Evolutionary conservation across 164 flowering plant species (phyloP), one percentile per base, ranked within the genome.

Genomic region (Santalum album): DNA sequence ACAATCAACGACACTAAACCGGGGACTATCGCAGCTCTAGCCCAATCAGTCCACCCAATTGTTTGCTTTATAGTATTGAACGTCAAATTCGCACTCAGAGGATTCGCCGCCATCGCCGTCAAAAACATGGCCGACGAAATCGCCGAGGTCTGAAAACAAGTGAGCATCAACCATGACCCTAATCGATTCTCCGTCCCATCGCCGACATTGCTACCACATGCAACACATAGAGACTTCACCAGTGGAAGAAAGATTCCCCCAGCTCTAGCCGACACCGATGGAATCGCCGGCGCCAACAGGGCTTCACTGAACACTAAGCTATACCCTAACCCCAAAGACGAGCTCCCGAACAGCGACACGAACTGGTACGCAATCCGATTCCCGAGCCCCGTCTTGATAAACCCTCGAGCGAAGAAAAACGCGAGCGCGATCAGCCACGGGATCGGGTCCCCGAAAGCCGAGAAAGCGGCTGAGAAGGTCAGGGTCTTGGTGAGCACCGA

Each of bases 81-180:
- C 0, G 97, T 78, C 46, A 90, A 69, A 57, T 66, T 90, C 0
- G 90, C 96, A 56, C 94, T 82, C 76, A 90, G 60, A 0, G 96
- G 97, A 63, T 90, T 90, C 1, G 96, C 96, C 5, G 97, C 97
- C 96, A 87, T 87, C 0, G 87, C 97, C 14, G 97, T 90, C 68
- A 90, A 64, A 49, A 90, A 90, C 96, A 90, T 87, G 0, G 97
- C 58, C 0, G 91, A 83, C 4, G 94, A 81, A 48, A 90, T 87
- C 54, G 78, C 90, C 0, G 96, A 87, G 0, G 97, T 90, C 66
- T 90, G 96, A 25, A 90, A 90, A 59, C 96, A 85, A 10, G 97
- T 87, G 0, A 87, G 73, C 94, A 90, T 90, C 66, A 90, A 62
- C 96, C 96, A 90, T 6, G 94, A 69, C 32, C 96, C 97, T 20